These are phyloP conservation scores for Dissoconium aciculare DNA, from an alignment of 2,329 filamentous ascomycete genomes.

Conservation along the genomic window DNA sequence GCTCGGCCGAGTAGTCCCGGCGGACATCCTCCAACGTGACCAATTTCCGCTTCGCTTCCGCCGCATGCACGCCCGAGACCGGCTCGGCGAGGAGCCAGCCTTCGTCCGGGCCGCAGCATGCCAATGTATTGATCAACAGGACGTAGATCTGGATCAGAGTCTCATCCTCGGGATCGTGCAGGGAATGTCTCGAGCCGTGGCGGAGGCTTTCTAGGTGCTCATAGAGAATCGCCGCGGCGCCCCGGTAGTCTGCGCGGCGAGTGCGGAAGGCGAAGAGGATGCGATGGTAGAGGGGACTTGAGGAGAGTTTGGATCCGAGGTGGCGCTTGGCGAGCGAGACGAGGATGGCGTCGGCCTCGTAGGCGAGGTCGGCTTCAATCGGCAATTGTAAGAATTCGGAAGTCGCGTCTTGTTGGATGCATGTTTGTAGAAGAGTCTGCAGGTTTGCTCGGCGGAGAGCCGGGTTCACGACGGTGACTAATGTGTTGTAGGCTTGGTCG, in stretches of 20 bases:
- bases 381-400: conserved; percentile 51
- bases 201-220: conserved; percentile 39
- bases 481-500: conserved; percentile 64
- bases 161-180: conserved; percentile 34
- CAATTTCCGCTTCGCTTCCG: conserved; percentile 49
- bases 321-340: conserved; percentile 54
- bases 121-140: conserved; percentile 83
- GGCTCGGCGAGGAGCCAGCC: conserved; percentile 58
- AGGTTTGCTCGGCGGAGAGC: conserved; percentile 54
- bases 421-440: conserved; percentile 44
- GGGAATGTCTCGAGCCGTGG: conserved; percentile 8
- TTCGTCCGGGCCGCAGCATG: conserved; percentile 67
- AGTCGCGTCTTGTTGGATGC: conserved; percentile 19
- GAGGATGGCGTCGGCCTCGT: conserved; percentile 66
- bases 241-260: conserved; percentile 70
- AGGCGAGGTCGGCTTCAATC: conserved; percentile 56
- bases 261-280: conserved; percentile 87
- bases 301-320: conserved; percentile 21
- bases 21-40: conserved; percentile 75
- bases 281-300: conserved; percentile 58
- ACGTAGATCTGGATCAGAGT: conserved; percentile 60
- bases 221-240: conserved; percentile 46
- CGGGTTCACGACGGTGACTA: conserved; percentile 56
- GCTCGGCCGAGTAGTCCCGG: conserved; percentile 75
- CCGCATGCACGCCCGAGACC: conserved; percentile 27